Conservation (phyloP, 2,329 filamentous ascomycete genomes). For the Sclerotinia spermophila region DNA sequence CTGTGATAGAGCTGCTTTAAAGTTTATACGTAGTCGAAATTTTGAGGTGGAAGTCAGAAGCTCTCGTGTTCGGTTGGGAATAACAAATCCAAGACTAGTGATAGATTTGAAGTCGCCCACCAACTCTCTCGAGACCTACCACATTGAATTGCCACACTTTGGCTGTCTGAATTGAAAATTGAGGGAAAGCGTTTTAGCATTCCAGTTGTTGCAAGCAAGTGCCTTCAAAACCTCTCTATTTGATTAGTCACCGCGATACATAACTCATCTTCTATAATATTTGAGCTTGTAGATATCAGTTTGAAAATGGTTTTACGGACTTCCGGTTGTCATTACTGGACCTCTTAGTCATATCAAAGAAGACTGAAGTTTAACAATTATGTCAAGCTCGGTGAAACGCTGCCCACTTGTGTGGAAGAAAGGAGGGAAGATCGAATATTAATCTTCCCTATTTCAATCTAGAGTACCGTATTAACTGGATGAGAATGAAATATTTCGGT, state of each 20-base stretch:
- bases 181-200: neutral
- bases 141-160: neutral
- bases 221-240: neutral
- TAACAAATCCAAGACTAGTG: neutral
- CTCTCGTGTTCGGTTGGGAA: neutral
- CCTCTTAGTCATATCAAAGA: neutral
- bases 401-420: neutral
- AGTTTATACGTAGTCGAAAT: neutral
- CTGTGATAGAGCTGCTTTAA: neutral
- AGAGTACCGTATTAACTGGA: no score
- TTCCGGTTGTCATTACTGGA: neutral
- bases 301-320: fast-evolving
- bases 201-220: neutral
- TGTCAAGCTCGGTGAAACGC: neutral
- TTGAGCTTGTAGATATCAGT: fast-evolving
- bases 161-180: neutral
- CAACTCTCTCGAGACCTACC: neutral
- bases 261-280: no score
- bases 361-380: neutral
- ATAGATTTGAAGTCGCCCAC: neutral
- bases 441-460: no score
- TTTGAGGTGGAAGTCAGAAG: neutral
- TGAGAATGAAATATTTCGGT: no score
- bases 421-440: neutral
- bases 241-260: neutral